A percentile compares a stretch with the other conserved stretches of the same genome.
Evolutionary conservation across 495 filamentous ascomycete species (phyloP).

Genomic region (Talaromyces adpressus): DNA sequence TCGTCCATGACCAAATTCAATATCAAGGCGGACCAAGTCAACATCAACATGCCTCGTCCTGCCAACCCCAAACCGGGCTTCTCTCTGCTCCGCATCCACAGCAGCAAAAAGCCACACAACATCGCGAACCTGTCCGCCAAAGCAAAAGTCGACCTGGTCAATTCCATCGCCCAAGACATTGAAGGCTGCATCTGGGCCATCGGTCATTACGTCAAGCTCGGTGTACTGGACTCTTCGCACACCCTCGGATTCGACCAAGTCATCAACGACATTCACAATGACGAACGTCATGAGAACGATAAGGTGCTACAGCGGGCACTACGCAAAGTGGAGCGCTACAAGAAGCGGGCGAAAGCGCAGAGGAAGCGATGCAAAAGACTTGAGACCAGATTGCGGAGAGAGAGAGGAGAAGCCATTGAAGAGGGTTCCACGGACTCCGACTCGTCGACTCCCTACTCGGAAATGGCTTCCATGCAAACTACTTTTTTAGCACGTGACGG

Average conservation of each 20-base stretch:
- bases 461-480: neutral
- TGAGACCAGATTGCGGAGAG: neutral
- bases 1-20: neutral
- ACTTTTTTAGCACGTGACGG: neutral
- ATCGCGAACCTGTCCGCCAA: conserved; percentile 12
- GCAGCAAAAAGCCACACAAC: conserved; percentile 6
- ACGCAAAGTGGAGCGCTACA: neutral
- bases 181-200: conserved; percentile 7
- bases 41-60: conserved; percentile 10
- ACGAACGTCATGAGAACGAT: neutral
- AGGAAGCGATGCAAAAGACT: neutral
- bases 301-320: neutral
- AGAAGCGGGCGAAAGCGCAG: neutral
- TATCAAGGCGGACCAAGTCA: neutral
- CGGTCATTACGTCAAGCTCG: neutral
- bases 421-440: neutral
- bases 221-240: neutral
- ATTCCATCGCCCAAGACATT: conserved; percentile 22
- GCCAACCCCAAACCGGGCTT: conserved; percentile 9
- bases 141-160: conserved; percentile 17
- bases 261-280: neutral
- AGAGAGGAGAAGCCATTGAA: neutral
- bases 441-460: neutral
- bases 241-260: conserved; percentile 6
- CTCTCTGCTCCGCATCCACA: conserved; percentile 15